phyloP scores from a whole-genome alignment of 2,329 filamentous ascomycete species.

The Curvularia spicifera region DNA sequence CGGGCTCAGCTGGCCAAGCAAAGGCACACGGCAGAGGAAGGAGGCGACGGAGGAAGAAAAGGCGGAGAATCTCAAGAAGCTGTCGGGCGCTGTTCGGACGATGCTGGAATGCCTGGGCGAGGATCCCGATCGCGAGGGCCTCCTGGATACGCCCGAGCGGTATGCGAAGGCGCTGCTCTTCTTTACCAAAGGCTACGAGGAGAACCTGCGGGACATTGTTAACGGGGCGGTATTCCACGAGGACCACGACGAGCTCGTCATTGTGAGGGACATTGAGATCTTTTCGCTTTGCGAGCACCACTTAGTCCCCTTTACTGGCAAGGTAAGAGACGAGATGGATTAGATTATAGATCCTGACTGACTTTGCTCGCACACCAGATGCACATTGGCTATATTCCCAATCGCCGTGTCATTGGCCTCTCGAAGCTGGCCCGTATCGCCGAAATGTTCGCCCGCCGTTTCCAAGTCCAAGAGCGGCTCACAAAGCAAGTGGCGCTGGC shows the following conservation, averaged over 20 bases:
- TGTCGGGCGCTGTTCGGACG: slow-evolving; percentile 68
- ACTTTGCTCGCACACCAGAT: slow-evolving; percentile 63
- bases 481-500: slow-evolving; percentile 96
- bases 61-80: slow-evolving; percentile 63
- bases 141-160: slow-evolving; percentile 74
- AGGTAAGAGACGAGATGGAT: slow-evolving; percentile 62
- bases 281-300: slow-evolving; percentile 97
- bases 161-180: slow-evolving; percentile 96
- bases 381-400: slow-evolving; percentile 98
- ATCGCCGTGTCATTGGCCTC: slow-evolving; percentile 87
- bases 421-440: slow-evolving; percentile 95
- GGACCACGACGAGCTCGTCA: slow-evolving; percentile 95
- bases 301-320: slow-evolving; percentile 93
- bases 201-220: slow-evolving; percentile 89
- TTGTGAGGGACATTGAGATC: slow-evolving; percentile 96
- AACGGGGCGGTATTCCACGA: slow-evolving; percentile 96
- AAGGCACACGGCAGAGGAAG: slow-evolving; percentile 67
- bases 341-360: slow-evolving; percentile 7
- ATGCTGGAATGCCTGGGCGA: slow-evolving; percentile 71
- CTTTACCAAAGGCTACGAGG: slow-evolving; percentile 96
- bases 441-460: slow-evolving; percentile 91
- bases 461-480: slow-evolving; percentile 95
- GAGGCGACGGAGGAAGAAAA: slow-evolving; percentile 66
- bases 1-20: slow-evolving; percentile 63
- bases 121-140: slow-evolving; percentile 68